Percentiles rank a stretch among this genome's conserved stretches.
These are phyloP conservation scores for Entomophthora muscae DNA, from an alignment of 371 early-diverging fungal genomes.

Conservation along the genomic window DNA sequence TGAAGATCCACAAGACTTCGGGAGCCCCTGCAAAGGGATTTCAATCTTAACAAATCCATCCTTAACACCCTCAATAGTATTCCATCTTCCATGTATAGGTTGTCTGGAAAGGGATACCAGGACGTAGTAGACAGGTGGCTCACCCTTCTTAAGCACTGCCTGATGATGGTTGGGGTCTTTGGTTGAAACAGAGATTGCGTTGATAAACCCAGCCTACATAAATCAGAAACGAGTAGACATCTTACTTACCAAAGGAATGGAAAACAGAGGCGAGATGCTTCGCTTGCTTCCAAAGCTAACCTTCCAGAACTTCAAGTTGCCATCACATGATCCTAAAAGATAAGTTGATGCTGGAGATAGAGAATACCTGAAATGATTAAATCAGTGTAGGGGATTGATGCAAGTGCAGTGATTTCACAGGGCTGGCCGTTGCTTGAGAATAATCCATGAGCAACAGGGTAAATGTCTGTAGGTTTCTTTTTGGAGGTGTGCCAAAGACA, in stretches of 20 bases:
- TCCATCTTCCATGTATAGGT: conserved; percentile 82
- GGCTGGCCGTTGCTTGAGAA: conserved; percentile 29
- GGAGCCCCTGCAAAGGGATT: not conserved
- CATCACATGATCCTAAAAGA: conserved; percentile 53
- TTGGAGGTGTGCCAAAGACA: conserved; percentile 65
- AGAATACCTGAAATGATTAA: conserved; percentile 59
- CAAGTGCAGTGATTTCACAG: conserved; percentile 73
- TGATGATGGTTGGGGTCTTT: conserved; percentile 1
- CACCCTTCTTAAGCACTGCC: not conserved
- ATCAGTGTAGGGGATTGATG: conserved; percentile 66
- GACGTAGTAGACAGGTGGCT: conserved; percentile 31
- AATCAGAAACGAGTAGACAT: not conserved
- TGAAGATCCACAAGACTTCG: not conserved
- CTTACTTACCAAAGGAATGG: conserved; percentile 26
- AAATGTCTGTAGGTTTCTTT: conserved; percentile 77
- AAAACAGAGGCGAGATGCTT: conserved; percentile 35
- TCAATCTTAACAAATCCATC: conserved; percentile 21
- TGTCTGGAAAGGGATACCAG: conserved; percentile 73
- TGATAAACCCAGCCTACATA: conserved; percentile 18
- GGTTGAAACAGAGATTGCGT: conserved; percentile 15
- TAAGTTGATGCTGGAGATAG: not conserved
- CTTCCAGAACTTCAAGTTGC: conserved; percentile 74
- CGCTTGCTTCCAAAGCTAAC: conserved; percentile 37
- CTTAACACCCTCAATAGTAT: conserved; percentile 41
- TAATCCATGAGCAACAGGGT: conserved; percentile 59